phyloP scores from a whole-genome alignment of 2,329 filamentous ascomycete genomes.

The Colletotrichum aenigma region DNA sequence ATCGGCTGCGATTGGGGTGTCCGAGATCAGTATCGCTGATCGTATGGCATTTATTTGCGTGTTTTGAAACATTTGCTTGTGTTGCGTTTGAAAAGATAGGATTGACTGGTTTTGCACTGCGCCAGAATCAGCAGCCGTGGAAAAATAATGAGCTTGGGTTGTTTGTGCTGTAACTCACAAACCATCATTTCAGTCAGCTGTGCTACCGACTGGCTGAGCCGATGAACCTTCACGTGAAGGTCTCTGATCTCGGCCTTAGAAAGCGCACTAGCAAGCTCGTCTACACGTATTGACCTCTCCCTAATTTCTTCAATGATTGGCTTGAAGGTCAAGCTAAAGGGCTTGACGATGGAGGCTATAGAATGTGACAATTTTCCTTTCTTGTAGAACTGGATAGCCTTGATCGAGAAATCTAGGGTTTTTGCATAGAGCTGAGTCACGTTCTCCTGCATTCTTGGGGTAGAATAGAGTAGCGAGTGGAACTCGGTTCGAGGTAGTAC shows the following conservation, averaged over 20 bases:
- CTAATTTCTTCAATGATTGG: not conserved
- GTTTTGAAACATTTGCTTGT: not conserved
- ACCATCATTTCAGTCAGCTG: not conserved
- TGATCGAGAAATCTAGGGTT: not conserved
- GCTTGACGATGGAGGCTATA: not conserved
- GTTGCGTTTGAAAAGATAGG: accelerated
- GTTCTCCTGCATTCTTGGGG: not conserved
- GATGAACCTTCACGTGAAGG: accelerated
- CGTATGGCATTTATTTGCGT: not conserved
- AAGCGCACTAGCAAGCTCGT: not conserved
- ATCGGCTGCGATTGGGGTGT: accelerated
- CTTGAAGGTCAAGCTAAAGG: not conserved
- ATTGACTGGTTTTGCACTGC: not conserved
- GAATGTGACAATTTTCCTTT: not conserved
- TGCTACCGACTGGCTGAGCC: accelerated
- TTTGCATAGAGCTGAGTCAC: not conserved
- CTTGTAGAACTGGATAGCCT: not conserved
- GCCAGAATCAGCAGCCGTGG: too few relatives aligned
- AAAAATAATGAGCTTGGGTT: too few relatives aligned
- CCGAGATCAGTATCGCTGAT: accelerated
- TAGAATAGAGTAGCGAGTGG: not conserved
- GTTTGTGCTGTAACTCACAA: too few relatives aligned
- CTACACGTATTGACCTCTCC: not conserved
- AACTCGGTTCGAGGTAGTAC: not conserved
- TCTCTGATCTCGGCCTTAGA: not conserved